Conservation (phyloP, 805 yeast species). For the Candida gorgasii region DNA sequence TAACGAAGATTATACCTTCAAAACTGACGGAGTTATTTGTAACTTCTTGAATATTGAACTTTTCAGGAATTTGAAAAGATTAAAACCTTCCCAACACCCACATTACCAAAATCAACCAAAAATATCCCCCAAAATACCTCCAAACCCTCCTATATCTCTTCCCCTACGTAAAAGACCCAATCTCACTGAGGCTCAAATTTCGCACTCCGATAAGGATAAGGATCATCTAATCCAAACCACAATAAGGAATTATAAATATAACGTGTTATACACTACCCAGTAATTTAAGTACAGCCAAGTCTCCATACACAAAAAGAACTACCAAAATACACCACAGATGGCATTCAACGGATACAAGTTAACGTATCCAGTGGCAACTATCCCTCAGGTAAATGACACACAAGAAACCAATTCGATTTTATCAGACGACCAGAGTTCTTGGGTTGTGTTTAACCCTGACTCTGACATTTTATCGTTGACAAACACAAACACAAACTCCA, state of each 20-base stretch:
- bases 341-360: constrained; percentile 20
- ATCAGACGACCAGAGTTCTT: constrained; percentile 25
- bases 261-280: too few species aligned
- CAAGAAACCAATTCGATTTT: constrained; percentile 21
- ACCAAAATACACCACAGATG: constrained; percentile 8
- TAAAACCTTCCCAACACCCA: neutral
- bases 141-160: neutral
- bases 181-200: constrained; percentile 8
- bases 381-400: constrained; percentile 15
- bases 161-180: neutral
- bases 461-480: constrained; percentile 31
- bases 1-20: neutral
- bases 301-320: neutral
- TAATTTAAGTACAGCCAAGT: too few species aligned
- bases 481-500: constrained; percentile 16
- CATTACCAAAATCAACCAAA: neutral
- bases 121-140: neutral
- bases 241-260: constrained; percentile 1
- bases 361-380: constrained; percentile 18
- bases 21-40: neutral
- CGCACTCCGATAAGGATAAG: constrained; percentile 9
- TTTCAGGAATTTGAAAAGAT: neutral
- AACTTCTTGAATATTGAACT: neutral
- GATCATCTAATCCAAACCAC: constrained; percentile 2
- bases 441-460: constrained; percentile 32